Conservation (phyloP, 768 basidiomycete species). For the Asterophora parasitica region DNA sequence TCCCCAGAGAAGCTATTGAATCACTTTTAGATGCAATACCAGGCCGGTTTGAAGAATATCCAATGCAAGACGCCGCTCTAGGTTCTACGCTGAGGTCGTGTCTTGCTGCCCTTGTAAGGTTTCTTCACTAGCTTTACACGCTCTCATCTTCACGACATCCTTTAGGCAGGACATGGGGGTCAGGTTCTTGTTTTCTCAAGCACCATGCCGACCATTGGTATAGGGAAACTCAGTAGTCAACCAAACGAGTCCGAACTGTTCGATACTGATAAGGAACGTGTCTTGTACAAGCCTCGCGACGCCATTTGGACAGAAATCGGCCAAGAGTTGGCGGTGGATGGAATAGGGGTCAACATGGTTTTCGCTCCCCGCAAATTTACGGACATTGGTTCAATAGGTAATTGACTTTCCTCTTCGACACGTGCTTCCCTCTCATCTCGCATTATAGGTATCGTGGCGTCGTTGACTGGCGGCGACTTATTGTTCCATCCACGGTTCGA, state of each 20-base stretch:
- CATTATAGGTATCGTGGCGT: conserved; percentile 54
- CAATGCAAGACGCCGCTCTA: conserved; percentile 56
- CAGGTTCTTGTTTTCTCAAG: conserved; percentile 72
- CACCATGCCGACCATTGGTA: conserved; percentile 64
- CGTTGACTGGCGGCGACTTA: conserved; percentile 82
- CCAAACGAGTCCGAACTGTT: conserved; percentile 62
- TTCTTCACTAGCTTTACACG: background rate
- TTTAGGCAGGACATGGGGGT: conserved; percentile 67
- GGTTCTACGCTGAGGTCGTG: conserved; percentile 73
- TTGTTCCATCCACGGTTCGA: conserved; percentile 93
- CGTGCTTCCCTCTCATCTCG: conserved; percentile 1
- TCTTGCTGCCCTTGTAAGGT: conserved; percentile 65
- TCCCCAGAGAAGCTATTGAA: conserved; percentile 55
- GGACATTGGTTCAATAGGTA: conserved; percentile 85
- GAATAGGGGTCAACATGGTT: conserved; percentile 88
- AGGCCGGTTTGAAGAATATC: conserved; percentile 47
- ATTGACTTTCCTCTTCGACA: background rate
- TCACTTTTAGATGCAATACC: conserved; percentile 63
- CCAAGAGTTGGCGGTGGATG: conserved; percentile 85
- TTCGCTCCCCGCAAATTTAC: conserved; percentile 74
- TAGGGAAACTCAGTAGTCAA: conserved; percentile 58
- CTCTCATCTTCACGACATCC: conserved; percentile 2
- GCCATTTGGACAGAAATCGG: conserved; percentile 77
- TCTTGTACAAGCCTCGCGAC: conserved; percentile 75
- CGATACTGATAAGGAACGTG: conserved; percentile 83